phyloP scores from a whole-genome alignment of 2,329 filamentous ascomycete genomes.

The Pestalotiopsis sp. region DNA sequence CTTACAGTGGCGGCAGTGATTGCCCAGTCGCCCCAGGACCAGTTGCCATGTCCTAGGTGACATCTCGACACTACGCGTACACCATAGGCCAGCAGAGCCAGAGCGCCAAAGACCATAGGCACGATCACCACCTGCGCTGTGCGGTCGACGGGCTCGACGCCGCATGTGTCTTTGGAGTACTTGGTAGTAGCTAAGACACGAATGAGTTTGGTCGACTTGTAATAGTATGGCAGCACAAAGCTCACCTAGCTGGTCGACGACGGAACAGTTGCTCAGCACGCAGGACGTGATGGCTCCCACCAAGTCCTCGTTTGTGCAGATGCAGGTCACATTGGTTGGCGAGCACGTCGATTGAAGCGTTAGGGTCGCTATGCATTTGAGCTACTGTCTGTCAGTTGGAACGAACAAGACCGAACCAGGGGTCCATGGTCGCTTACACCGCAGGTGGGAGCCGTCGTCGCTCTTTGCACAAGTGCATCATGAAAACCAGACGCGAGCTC shows the following conservation, averaged over 20 bases:
- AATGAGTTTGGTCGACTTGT: neutral
- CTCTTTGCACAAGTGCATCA: neutral
- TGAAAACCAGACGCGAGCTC: neutral
- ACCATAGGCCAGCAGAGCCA: neutral
- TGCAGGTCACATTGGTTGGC: neutral
- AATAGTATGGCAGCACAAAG: neutral
- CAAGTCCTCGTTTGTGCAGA: neutral
- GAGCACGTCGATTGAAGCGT: neutral
- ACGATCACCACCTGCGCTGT: neutral
- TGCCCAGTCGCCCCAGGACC: neutral
- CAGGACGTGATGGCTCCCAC: neutral
- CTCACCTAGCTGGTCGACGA: neutral
- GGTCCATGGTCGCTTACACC: neutral
- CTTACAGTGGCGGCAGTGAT: slow-evolving; percentile 1
- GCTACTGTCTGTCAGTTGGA: neutral
- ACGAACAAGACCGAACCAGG: neutral
- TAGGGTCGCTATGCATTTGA: neutral
- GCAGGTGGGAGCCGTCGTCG: neutral
- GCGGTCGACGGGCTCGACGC: neutral
- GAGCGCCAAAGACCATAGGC: neutral
- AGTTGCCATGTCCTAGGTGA: neutral
- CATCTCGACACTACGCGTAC: neutral
- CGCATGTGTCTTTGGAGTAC: slow-evolving; percentile 5
- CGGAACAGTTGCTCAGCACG: neutral
- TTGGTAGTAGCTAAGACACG: neutral